Conservation (phyloP, 352 stramenopile species). For the Pythium sp. region DNA sequence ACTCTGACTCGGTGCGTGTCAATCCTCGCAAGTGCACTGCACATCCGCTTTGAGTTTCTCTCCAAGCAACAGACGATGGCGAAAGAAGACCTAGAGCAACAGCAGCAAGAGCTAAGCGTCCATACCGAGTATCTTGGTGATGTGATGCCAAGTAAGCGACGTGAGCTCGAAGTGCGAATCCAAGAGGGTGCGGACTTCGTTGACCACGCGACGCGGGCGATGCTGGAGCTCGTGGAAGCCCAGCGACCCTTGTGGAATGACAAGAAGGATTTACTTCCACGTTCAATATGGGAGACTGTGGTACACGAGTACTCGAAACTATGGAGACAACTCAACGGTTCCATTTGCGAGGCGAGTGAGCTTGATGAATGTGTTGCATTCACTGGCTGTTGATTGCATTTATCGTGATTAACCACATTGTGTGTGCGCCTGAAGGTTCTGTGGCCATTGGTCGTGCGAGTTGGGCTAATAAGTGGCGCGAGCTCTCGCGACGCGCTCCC, state of each 20-base stretch:
- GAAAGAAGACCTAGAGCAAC: constrained; percentile 35
- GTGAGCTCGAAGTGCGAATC: constrained; percentile 55
- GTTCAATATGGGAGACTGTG: constrained; percentile 29
- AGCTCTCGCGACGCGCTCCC: not conserved
- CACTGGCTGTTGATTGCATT: not conserved
- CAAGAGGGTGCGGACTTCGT: constrained; percentile 45
- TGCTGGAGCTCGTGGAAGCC: constrained; percentile 43
- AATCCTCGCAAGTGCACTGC: constrained; percentile 18
- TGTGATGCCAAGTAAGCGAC: constrained; percentile 43
- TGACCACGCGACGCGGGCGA: constrained; percentile 33
- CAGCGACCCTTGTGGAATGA: constrained; percentile 53
- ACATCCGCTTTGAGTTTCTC: constrained; percentile 48
- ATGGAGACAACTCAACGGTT: constrained; percentile 31
- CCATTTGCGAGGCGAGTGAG: constrained; percentile 34
- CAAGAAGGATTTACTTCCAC: constrained; percentile 27
- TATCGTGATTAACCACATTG: not conserved
- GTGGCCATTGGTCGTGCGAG: not conserved
- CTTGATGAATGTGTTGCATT: not conserved
- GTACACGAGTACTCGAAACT: constrained; percentile 38
- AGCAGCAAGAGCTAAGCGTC: constrained; percentile 32
- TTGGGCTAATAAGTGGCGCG: not conserved
- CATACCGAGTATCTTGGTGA: constrained; percentile 56
- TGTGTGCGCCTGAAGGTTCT: not conserved
- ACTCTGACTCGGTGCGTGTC: not conserved
- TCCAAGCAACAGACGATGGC: constrained; percentile 43